A percentile compares a stretch with the other conserved stretches of the same genome.
Evolutionary conservation across 768 basidiomycete species (phyloP).

Genomic region (Leccinum incarnatum): DNA sequence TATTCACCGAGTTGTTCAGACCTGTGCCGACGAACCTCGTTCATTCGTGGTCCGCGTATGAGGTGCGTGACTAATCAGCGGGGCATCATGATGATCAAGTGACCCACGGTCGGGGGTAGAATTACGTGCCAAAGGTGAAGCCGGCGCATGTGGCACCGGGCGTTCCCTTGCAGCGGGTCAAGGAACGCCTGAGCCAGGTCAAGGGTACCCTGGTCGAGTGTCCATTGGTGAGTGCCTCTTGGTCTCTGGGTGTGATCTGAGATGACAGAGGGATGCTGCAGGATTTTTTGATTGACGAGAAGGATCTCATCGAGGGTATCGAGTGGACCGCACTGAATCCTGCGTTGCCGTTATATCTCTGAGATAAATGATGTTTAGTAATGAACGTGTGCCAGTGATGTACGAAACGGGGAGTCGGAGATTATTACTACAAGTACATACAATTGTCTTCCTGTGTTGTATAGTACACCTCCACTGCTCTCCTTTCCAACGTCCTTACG

Average conservation of each 20-base stretch:
- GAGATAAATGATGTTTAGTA: conserved; percentile 5
- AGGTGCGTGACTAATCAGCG: conserved; percentile 42
- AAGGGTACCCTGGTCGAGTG: conserved; percentile 73
- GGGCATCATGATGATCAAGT: neutral
- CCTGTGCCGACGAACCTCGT: conserved; percentile 86
- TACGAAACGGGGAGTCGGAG: conserved; percentile 14
- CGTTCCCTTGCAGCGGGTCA: conserved; percentile 65
- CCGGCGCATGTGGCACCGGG: conserved; percentile 77
- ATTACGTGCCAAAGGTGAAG: conserved; percentile 73
- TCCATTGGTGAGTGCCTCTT: conserved; percentile 52
- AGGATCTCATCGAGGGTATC: conserved; percentile 62
- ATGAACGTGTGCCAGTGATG: neutral
- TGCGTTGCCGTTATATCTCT: conserved; percentile 78
- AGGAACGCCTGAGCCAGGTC: conserved; percentile 68
- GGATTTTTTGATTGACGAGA: conserved; percentile 86
- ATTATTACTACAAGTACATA: conserved; percentile 5
- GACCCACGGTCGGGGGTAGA: conserved; percentile 38
- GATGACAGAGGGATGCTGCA: conserved; percentile 27
- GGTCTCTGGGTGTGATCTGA: neutral
- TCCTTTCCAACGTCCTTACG: neutral
- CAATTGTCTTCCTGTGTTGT: neutral
- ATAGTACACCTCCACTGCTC: conserved; percentile 6
- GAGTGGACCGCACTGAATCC: conserved; percentile 78
- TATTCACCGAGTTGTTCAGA: conserved; percentile 84
- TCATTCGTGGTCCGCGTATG: conserved; percentile 74